Evolutionary conservation across 1,284 basidiomycete genomes (phyloP).

Genomic region (Malassezia sympodialis): DNA sequence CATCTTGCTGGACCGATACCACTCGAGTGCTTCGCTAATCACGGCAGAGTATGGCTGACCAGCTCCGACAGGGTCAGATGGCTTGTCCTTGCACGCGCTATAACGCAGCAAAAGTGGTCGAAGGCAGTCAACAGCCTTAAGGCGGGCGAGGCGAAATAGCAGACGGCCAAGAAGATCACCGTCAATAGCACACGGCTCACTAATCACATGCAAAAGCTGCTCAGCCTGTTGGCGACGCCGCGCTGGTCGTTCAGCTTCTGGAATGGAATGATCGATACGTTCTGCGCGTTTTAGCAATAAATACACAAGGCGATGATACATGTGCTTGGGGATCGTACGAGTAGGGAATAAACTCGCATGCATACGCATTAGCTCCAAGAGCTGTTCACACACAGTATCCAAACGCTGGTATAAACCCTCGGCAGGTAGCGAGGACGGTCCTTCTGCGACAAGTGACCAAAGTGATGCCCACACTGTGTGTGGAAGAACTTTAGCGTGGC

Average conservation of each 20-base stretch:
- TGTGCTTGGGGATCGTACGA: not conserved
- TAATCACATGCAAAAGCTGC: not conserved
- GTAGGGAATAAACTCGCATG: not conserved
- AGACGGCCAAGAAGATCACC: constrained; percentile 9
- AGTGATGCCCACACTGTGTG: constrained; percentile 6
- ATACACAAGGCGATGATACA: constrained; percentile 10
- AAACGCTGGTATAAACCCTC: constrained; percentile 1
- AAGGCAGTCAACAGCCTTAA: not conserved
- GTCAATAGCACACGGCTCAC: not conserved
- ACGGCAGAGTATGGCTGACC: constrained; percentile 12
- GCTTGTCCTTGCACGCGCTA: not conserved
- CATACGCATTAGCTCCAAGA: not conserved
- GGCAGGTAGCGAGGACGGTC: not conserved
- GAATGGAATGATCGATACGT: not conserved
- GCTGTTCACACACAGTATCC: constrained; percentile 1
- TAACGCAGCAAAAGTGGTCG: not conserved
- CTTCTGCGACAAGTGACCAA: constrained; percentile 10
- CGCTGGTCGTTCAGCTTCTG: not conserved
- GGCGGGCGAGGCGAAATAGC: constrained; percentile 10
- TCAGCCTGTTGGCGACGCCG: not conserved
- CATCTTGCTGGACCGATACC: not conserved
- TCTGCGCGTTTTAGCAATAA: constrained; percentile 14
- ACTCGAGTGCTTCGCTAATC: not conserved
- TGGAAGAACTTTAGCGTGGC: not conserved
- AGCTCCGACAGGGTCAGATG: not conserved